Evolutionary conservation across 306 rosid genomes (phyloP).

Genomic region (Prunus mume): DNA sequence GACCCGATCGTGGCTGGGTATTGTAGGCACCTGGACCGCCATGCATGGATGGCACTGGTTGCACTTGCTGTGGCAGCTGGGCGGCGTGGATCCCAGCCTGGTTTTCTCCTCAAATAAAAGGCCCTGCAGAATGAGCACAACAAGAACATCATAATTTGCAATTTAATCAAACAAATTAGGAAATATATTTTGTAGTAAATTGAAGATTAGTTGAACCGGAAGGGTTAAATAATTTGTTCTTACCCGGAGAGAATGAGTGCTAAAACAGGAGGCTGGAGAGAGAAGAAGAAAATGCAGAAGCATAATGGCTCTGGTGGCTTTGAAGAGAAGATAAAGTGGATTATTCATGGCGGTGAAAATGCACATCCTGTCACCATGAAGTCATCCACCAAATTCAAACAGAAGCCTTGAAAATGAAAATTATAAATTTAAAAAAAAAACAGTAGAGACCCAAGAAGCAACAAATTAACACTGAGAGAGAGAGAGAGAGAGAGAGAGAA

Average conservation of each 20-base stretch:
- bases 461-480: background rate
- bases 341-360: conserved; percentile 46
- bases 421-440: conserved; percentile 11
- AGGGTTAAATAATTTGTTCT: background rate
- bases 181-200: too few species aligned
- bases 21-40: conserved; percentile 83
- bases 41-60: conserved; percentile 90
- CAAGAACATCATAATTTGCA: background rate
- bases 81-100: conserved; percentile 89
- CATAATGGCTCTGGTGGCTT: conserved; percentile 30
- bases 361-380: conserved; percentile 29
- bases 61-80: conserved; percentile 97
- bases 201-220: background rate
- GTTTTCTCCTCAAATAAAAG: conserved; percentile 55
- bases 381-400: conserved; percentile 24
- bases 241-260: conserved; percentile 47
- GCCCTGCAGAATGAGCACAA: conserved; percentile 40
- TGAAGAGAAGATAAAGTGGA: conserved; percentile 26
- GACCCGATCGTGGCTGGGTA: conserved; percentile 40
- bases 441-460: conserved; percentile 34
- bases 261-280: conserved; percentile 40
- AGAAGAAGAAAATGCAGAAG: conserved; percentile 34
- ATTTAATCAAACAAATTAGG: background rate
- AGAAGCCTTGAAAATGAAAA: background rate
- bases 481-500: conserved; percentile 1